Percentiles rank a stretch among this genome's conserved stretches.
phyloP scores from a whole-genome alignment of 257 asterid species.

The Solanum neorickii region DNA sequence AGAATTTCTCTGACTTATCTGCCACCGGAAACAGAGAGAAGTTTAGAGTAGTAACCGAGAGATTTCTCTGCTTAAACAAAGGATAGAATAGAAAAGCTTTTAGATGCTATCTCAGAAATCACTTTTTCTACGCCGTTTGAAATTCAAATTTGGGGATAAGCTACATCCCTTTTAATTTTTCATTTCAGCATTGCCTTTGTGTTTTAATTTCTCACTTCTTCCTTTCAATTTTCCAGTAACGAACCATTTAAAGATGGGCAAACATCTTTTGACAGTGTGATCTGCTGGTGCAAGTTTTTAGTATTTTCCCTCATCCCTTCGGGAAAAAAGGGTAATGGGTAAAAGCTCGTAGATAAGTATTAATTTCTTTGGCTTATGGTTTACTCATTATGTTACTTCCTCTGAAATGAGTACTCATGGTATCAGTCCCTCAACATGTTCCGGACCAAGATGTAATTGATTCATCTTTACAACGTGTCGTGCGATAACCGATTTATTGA shows the following conservation, averaged over 20 bases:
- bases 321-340: neutral
- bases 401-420: neutral
- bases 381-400: neutral
- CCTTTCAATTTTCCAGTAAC: neutral
- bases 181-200: neutral
- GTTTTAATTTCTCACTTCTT: neutral
- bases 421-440: neutral
- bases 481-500: neutral
- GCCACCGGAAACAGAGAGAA: slow-evolving; percentile 6
- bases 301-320: neutral
- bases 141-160: neutral
- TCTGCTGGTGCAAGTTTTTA: neutral
- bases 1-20: slow-evolving; percentile 58
- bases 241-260: neutral
- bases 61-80: neutral
- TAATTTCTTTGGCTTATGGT: neutral
- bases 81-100: neutral
- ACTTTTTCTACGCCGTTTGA: neutral
- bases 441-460: neutral
- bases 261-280: neutral
- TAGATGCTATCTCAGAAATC: neutral
- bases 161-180: neutral
- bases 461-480: neutral
- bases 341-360: neutral
- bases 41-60: neutral